Percentiles rank a stretch among this genome's conserved stretches.
These are phyloP conservation scores for Clarireedia hainanense DNA, from an alignment of 2,329 filamentous ascomycete genomes.

Conservation along the genomic window DNA sequence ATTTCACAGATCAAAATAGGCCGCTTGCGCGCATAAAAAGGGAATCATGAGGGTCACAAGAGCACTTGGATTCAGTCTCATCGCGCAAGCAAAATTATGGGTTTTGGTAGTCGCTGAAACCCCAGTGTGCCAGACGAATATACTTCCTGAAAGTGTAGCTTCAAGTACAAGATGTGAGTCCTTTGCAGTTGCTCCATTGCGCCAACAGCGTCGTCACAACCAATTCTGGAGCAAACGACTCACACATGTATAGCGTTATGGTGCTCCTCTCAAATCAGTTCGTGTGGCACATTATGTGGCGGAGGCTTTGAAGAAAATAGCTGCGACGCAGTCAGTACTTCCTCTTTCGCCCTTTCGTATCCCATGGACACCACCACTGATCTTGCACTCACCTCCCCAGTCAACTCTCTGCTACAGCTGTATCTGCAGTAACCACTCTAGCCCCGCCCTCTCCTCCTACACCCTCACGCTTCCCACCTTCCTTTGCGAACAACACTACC, in stretches of 20 bases:
- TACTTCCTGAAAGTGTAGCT: not conserved
- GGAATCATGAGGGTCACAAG: not conserved
- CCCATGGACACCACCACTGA: not conserved
- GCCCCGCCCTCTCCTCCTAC: not conserved
- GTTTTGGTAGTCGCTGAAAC: not conserved
- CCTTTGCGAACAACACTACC: not conserved
- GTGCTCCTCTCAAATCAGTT: not conserved
- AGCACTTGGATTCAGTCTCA: not conserved
- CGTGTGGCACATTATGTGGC: not conserved
- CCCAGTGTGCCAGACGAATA: not conserved
- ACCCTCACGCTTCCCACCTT: not conserved
- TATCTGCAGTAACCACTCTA: not conserved
- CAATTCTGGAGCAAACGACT: not conserved
- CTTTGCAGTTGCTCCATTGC: not conserved
- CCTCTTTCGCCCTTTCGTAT: not conserved
- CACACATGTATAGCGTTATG: not conserved
- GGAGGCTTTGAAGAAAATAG: not conserved
- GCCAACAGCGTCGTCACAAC: not conserved
- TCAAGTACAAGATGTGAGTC: not conserved
- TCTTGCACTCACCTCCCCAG: not conserved
- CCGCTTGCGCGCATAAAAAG: not conserved
- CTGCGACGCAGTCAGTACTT: not conserved
- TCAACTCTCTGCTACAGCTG: not conserved
- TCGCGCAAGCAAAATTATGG: not conserved
- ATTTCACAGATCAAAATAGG: too few relatives aligned